These are phyloP conservation scores for Striga hermonthica DNA, from an alignment of 305 asterid genomes.

Conservation along the genomic window DNA sequence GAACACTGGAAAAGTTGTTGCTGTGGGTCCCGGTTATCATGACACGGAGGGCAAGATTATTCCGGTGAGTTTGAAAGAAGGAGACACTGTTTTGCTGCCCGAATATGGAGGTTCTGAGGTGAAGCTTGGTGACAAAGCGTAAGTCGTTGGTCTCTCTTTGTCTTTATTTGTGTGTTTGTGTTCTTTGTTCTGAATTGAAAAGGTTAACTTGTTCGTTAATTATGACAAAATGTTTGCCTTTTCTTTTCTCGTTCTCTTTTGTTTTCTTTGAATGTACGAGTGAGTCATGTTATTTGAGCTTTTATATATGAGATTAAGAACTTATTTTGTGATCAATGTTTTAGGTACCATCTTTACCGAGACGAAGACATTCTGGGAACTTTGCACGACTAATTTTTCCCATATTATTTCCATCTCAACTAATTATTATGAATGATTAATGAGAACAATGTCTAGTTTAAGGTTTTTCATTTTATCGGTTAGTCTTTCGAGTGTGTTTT, in stretches of 20 bases:
- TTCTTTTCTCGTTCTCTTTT: too few species aligned
- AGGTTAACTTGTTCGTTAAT: too few species aligned
- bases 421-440: too few species aligned
- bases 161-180: neutral
- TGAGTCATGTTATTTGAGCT: too few species aligned
- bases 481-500: too few species aligned
- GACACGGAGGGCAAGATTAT: conserved; percentile 53
- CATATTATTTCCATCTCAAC: too few species aligned
- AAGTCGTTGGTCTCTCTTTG: conserved; percentile 23
- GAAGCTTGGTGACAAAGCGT: conserved; percentile 69
- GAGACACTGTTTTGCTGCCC: conserved; percentile 67
- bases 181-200: neutral
- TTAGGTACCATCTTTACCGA: conserved; percentile 64
- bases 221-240: too few species aligned
- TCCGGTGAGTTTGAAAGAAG: conserved; percentile 60
- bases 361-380: conserved; percentile 66
- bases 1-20: conserved; percentile 65
- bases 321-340: conserved; percentile 19
- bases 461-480: too few species aligned
- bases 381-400: conserved; percentile 40
- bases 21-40: conserved; percentile 61
- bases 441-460: too few species aligned
- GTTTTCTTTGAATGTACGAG: too few species aligned
- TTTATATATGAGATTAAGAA: neutral
- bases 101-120: conserved; percentile 65